A percentile compares a stretch with the other conserved stretches of the same genome.
These are phyloP conservation scores for Sphagnum fallax DNA, from an alignment of 228 moss, liverwort and hornwort species.

Conservation along the genomic window DNA sequence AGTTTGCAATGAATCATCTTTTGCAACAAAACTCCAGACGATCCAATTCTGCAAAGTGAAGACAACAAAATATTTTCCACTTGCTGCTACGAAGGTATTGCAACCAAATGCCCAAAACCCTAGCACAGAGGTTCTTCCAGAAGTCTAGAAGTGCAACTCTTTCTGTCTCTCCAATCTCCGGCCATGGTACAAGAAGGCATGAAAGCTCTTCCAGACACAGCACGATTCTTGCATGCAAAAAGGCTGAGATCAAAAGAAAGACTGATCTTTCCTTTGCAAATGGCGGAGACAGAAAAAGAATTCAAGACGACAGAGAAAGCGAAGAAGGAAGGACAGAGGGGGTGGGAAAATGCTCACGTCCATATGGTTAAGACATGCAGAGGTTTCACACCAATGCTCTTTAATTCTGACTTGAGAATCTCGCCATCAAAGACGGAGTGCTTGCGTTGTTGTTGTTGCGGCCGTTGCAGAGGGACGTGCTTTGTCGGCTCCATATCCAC, in stretches of 20 bases:
- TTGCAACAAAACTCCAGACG: neutral
- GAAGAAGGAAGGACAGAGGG: neutral
- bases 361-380: conserved; percentile 67
- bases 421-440: conserved; percentile 57
- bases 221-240: neutral
- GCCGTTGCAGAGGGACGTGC: neutral
- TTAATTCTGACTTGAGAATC: conserved; percentile 37
- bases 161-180: too few species aligned
- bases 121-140: neutral
- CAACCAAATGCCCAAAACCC: neutral
- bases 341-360: conserved; percentile 28
- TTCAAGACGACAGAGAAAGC: neutral
- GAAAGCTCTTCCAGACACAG: too few species aligned
- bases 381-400: conserved; percentile 49
- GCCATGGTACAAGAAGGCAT: too few species aligned
- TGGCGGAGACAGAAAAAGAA: too few species aligned
- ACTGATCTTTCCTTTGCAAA: too few species aligned
- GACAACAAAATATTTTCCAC: neutral
- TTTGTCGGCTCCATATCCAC: too few species aligned
- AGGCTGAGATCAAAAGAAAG: neutral
- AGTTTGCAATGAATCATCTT: neutral
- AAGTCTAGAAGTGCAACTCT: too few species aligned
- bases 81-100: neutral
- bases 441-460: conserved; percentile 12
- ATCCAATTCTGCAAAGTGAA: neutral